Base-by-base conservation (phyloP, 495 filamentous ascomycete genomes). In the Bacidia rubella region DNA sequence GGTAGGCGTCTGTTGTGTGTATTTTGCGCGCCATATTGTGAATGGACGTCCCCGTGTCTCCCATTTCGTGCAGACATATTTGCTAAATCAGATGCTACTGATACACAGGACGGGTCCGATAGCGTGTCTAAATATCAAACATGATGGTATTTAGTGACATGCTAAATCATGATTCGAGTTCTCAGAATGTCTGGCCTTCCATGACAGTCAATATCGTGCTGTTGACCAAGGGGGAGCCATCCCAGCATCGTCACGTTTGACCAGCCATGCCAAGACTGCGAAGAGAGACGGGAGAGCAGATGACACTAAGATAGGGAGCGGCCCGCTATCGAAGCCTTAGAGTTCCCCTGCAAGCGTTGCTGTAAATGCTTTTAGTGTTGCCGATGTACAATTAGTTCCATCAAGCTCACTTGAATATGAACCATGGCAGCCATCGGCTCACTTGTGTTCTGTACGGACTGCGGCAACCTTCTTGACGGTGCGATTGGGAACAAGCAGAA, bases 381-480 rank as follows among this genome's bases (percentile, higher is more conserved):
- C n/a, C n/a, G n/a, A n/a, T n/a, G n/a, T n/a, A n/a, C n/a, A n/a
- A n/a, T n/a, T n/a, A n/a, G n/a, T n/a, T n/a, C n/a, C n/a, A n/a
- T n/a, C n/a, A n/a, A n/a, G n/a, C 9, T 7, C 10, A 35, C 29
- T 35, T 35, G 29, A 5, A 44, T 9, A 5, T 44, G 29, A 57
- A 70, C 55, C 25, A 95, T 95, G 88, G 81, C 90, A 53, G 79
- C 82, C 10, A 86, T 95, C 55, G 90, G 88, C 22, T 92, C 88
- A 25, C 72, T 95, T 26, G 80, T 95, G 39, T 98, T 98, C 69
- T 96, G 92, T 70, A 87, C 80, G 17, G 87, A 89, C 64, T 95
- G 90, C 65, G 90, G 90, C 44, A 90, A 94, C 66, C 76, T 96
- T 2, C 76, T 98, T 43, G 86, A 92, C 22, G 75, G 78, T 22